Percentiles rank a stretch among this genome's conserved stretches.
Conservation (phyloP, 176 grass and related monocot genomes). For the Puya raimondii region DNA sequence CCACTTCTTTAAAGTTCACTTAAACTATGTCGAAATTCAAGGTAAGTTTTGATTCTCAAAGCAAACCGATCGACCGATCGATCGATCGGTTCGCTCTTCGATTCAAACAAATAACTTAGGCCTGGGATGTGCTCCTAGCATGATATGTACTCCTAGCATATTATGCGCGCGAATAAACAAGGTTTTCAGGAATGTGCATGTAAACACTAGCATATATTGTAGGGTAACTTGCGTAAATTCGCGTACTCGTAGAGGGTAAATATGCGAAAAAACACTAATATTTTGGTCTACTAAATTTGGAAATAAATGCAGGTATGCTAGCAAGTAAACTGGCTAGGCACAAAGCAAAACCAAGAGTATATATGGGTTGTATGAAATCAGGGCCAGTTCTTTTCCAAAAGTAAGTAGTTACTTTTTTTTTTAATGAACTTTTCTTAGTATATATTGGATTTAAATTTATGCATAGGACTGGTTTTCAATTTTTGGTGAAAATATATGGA, state of each 20-base stretch:
- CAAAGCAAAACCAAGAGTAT: conserved; percentile 53
- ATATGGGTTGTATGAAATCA: conserved; percentile 98
- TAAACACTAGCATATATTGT: too few relatives aligned
- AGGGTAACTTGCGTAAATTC: too few relatives aligned
- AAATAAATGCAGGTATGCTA: conserved; percentile 49
- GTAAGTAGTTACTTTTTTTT: conserved; percentile 30
- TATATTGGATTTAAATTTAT: neutral
- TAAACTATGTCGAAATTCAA: too few relatives aligned
- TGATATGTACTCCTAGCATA: neutral
- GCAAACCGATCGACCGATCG: neutral
- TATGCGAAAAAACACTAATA: too few relatives aligned
- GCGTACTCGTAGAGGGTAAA: too few relatives aligned
- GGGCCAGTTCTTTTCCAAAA: conserved; percentile 72
- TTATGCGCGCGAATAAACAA: neutral
- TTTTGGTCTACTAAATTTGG: too few relatives aligned
- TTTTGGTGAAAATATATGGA: too few relatives aligned
- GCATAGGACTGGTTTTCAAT: too few relatives aligned
- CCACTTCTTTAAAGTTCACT: too few relatives aligned
- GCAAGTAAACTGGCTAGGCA: conserved; percentile 42
- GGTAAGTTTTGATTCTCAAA: too few relatives aligned
- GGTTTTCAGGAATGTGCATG: neutral
- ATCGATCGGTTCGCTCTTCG: neutral
- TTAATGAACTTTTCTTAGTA: too few relatives aligned
- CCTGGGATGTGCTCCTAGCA: neutral
- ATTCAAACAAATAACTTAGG: too few relatives aligned